These are phyloP conservation scores for Loxodes magnus DNA, from an alignment of 73 alveolate species.

Conservation along the genomic window DNA sequence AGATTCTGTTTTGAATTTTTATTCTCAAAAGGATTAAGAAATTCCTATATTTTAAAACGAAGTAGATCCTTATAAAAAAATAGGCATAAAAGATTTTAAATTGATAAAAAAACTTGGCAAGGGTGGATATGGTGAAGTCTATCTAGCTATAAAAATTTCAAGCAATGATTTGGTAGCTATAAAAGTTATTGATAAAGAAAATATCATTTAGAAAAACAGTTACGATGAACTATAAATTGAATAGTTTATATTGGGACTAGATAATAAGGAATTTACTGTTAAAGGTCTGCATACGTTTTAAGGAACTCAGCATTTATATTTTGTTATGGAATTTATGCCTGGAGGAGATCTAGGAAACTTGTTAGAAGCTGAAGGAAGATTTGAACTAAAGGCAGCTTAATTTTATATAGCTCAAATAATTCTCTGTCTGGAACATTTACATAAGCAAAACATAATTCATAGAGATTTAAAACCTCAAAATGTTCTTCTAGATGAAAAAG, in stretches of 20 bases:
- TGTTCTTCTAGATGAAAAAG: not conserved
- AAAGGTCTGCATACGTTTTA: slow-evolving; percentile 82
- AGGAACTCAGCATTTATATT: slow-evolving; percentile 75
- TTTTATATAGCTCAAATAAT: slow-evolving; percentile 60
- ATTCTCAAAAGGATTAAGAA: no score
- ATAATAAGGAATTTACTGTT: slow-evolving; percentile 84
- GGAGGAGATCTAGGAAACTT: slow-evolving; percentile 93
- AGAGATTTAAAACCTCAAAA: slow-evolving; percentile 78
- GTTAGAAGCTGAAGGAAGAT: slow-evolving; percentile 57
- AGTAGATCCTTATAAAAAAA: no score
- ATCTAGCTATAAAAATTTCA: slow-evolving; percentile 10
- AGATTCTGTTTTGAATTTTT: no score
- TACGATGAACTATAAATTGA: slow-evolving; percentile 79
- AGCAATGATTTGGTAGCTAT: slow-evolving; percentile 21
- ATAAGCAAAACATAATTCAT: slow-evolving; percentile 47
- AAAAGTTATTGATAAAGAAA: slow-evolving; percentile 13
- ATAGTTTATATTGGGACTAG: slow-evolving; percentile 68
- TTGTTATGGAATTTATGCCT: slow-evolving; percentile 85
- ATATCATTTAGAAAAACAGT: slow-evolving; percentile 9
- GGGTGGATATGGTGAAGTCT: slow-evolving; percentile 17
- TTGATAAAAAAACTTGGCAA: slow-evolving; percentile 13
- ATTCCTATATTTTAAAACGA: no score
- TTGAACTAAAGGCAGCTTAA: slow-evolving; percentile 52
- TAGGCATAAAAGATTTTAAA: slow-evolving; percentile 35
- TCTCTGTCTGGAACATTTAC: slow-evolving; percentile 58